Conservation (phyloP, 2,329 filamentous ascomycete species). For the Parafenestella ontariensis region DNA sequence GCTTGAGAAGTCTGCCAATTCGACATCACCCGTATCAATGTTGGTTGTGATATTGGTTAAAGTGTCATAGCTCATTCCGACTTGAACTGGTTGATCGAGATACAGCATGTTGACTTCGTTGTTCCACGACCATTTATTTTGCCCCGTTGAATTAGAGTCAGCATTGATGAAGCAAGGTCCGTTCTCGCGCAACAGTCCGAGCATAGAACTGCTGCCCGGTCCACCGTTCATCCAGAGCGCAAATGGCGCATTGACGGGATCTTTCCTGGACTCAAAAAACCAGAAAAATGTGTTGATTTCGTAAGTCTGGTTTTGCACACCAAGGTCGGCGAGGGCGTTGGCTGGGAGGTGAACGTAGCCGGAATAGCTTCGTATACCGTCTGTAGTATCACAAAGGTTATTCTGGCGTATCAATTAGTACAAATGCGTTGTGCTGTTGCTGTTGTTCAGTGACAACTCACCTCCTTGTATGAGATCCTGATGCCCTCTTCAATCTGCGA, state of each 20-base stretch:
- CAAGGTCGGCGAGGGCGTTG: constrained; percentile 48
- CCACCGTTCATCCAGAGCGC: constrained; percentile 68
- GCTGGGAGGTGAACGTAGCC: constrained; percentile 66
- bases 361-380: constrained; percentile 63
- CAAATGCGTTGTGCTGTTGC: background rate
- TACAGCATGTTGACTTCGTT: constrained; percentile 65
- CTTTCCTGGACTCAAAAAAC: constrained; percentile 68
- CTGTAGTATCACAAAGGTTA: constrained; percentile 64
- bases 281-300: constrained; percentile 59
- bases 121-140: constrained; percentile 69
- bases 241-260: constrained; percentile 63
- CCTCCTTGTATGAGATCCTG: constrained; percentile 55
- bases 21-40: constrained; percentile 24
- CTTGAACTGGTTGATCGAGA: constrained; percentile 68
- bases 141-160: constrained; percentile 59
- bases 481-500: constrained; percentile 51
- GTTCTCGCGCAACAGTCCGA: constrained; percentile 51
- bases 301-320: constrained; percentile 46
- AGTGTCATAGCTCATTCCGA: constrained; percentile 59
- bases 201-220: constrained; percentile 58
- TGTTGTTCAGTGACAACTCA: constrained; percentile 6
- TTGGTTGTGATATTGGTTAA: constrained; percentile 49
- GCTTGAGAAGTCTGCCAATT: constrained; percentile 40
- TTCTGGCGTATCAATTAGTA: constrained; percentile 25
- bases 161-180: constrained; percentile 62